These are phyloP conservation scores for Biscogniauxia marginata DNA, from an alignment of 2,329 filamentous ascomycete genomes.

Conservation along the genomic window DNA sequence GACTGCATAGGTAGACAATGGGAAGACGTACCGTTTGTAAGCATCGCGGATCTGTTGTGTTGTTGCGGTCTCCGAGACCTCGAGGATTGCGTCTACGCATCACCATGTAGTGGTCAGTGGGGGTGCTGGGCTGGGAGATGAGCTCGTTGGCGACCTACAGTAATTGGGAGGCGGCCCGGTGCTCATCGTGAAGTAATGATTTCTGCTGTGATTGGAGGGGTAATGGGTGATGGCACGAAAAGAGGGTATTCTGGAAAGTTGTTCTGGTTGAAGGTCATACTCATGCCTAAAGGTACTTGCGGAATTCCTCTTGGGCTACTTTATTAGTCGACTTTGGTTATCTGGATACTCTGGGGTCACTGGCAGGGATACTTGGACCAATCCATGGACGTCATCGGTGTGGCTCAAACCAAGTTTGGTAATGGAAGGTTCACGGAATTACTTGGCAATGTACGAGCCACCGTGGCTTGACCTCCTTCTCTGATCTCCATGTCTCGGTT, in stretches of 20 bases:
- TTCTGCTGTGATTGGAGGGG: conserved; percentile 11
- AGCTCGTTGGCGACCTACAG: conserved; percentile 42
- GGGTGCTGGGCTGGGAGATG: conserved; percentile 11
- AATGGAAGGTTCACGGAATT: too few species aligned
- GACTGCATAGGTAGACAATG: not conserved
- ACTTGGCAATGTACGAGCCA: conserved; percentile 16
- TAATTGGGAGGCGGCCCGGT: conserved; percentile 53
- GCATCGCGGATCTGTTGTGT: conserved; percentile 86
- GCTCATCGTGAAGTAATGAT: conserved; percentile 35
- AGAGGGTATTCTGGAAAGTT: not conserved
- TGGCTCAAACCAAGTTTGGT: conserved; percentile 10
- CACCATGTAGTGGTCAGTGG: conserved; percentile 18
- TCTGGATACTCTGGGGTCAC: not conserved
- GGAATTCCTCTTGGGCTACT: not conserved
- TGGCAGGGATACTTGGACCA: not conserved
- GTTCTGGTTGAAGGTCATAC: not conserved
- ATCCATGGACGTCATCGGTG: conserved; percentile 18
- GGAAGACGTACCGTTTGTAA: conserved; percentile 72
- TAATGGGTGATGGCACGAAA: not conserved
- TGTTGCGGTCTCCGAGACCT: conserved; percentile 69
- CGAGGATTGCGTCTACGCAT: conserved; percentile 67
- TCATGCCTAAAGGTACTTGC: not conserved
- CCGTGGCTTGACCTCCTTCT: conserved; percentile 23
- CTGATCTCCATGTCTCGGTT: conserved; percentile 8
- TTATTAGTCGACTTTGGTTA: not conserved